A percentile compares a stretch with the other conserved stretches of the same genome.
These are phyloP conservation scores for Septoria linicola DNA, from an alignment of 2,329 filamentous ascomycete species.

Conservation along the genomic window DNA sequence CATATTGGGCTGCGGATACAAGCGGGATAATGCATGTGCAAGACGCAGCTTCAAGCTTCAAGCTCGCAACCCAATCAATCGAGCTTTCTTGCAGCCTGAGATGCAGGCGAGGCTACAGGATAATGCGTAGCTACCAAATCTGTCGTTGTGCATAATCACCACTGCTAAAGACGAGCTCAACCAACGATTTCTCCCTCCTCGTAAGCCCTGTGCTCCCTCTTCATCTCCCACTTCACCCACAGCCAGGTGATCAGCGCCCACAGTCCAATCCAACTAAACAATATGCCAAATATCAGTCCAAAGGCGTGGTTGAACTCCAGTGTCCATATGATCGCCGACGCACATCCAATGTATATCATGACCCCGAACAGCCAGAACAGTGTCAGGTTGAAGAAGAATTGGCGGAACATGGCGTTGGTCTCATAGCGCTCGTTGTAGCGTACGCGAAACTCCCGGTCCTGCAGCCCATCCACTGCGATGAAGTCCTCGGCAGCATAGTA, in stretches of 20 bases:
- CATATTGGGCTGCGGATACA: too few relatives aligned
- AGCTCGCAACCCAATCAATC: too few relatives aligned
- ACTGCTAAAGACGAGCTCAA: slow-evolving; percentile 5
- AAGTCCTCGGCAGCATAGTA: slow-evolving; percentile 39
- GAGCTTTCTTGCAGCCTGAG: too few relatives aligned
- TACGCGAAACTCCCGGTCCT: slow-evolving; percentile 36
- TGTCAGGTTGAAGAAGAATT: slow-evolving; percentile 34
- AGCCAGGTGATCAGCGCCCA: slow-evolving; percentile 29
- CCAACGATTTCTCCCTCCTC: slow-evolving; percentile 30
- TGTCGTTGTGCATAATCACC: neutral
- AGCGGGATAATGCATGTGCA: too few relatives aligned
- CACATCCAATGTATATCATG: slow-evolving; percentile 32
- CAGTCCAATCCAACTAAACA: slow-evolving; percentile 34
- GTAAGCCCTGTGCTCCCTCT: slow-evolving; percentile 31
- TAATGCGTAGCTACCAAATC: too few relatives aligned
- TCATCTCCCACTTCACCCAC: slow-evolving; percentile 35
- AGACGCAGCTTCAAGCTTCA: too few relatives aligned
- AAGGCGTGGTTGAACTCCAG: slow-evolving; percentile 36
- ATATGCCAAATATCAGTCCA: slow-evolving; percentile 31
- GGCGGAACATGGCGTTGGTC: slow-evolving; percentile 31
- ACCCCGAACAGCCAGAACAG: slow-evolving; percentile 35
- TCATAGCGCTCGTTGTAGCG: slow-evolving; percentile 37
- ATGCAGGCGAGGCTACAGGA: too few relatives aligned
- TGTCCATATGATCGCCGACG: slow-evolving; percentile 36
- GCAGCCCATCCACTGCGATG: slow-evolving; percentile 36